Base-by-base conservation (phyloP, 2,329 filamentous ascomycete genomes). In the Diaporthe helianthi region DNA sequence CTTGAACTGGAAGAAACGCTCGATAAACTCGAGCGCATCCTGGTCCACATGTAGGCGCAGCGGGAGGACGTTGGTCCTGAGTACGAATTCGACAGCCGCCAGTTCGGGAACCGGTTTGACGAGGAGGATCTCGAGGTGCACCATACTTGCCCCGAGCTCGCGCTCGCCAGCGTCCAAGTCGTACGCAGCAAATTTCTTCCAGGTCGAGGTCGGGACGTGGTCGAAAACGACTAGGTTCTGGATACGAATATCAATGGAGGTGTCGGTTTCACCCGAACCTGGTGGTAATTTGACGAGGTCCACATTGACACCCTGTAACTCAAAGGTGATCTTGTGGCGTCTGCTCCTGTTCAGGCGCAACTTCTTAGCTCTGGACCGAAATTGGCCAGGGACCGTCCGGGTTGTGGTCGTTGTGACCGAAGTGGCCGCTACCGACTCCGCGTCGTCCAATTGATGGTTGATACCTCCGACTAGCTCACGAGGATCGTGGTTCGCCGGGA, bases 161-260 rank as follows among this genome's bases (percentile, higher is more conserved):
- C 94, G 89, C 76, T 93, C 90, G n/a, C 92, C 93, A 13, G 90
- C 91, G 76, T 97, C 93, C 70, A 92, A 89, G 82, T 97, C 92
- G 75, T 97, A 98, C 0, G 95, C 98, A 17, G 93, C 90, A 80
- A 99, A 99, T 78, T 98, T 99, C 79, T 93, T 97, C 97, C 97
- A 99, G 0, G 95, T 98, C 4, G 96, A 99, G 0, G 93, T 95
- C 1, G 94, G 93, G 2, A 99, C 87, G 76, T 98, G 93, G 78
- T 99, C 96, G 72, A 96, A 97, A 19, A 99, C 90, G 74, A 97
- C 94, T 15, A 99, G 84, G 69, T 96, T 91, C 47, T 89, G 87
- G 13, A 99, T 85, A 10, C 93, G 89, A 41, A 98, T 83, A 78
- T 98, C 93, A 46, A 98, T 83, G 24, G 94, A 97, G 78, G 90